phyloP scores from a whole-genome alignment of 2,329 filamentous ascomycete species.

The Ceratocystis alfenasii region DNA sequence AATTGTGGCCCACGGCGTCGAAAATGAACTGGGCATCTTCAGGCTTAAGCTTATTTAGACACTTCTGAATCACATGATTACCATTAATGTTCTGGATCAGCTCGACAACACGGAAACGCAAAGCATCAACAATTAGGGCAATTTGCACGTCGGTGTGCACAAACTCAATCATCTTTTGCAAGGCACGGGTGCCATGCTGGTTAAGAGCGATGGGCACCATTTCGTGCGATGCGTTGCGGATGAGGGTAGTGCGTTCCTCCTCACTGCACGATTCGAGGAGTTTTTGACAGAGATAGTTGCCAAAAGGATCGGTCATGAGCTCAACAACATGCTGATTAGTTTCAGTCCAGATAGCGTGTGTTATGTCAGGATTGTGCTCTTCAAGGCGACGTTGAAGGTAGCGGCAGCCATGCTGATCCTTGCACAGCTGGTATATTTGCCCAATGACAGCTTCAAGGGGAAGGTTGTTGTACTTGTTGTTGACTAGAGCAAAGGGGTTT shows the following conservation, averaged over 20 bases:
- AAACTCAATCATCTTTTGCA: conserved; percentile 99
- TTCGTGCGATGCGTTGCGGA: conserved; percentile 75
- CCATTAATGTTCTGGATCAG: conserved; percentile 96
- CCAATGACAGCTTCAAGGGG: conserved; percentile 69
- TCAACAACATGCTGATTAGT: conserved; percentile 90
- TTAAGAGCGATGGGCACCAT: conserved; percentile 92
- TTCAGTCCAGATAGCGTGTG: conserved; percentile 89
- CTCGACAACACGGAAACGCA: conserved; percentile 75
- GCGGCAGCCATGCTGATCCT: conserved; percentile 94
- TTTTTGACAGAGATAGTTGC: conserved; percentile 99
- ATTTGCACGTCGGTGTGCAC: conserved; percentile 79
- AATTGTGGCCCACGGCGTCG: conserved; percentile 76
- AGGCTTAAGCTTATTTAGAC: conserved; percentile 81
- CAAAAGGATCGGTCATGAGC: conserved; percentile 97
- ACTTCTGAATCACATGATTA: conserved; percentile 99
- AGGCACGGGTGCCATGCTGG: conserved; percentile 87
- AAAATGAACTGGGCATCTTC: conserved; percentile 92
- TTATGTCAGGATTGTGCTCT: conserved; percentile 68
- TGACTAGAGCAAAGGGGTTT: conserved; percentile 33
- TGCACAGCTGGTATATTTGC: conserved; percentile 82
- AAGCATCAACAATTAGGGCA: conserved; percentile 72
- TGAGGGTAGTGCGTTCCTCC: conserved; percentile 83
- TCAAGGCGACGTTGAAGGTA: conserved; percentile 97
- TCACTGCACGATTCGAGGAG: conserved; percentile 90
- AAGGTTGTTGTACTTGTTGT: conserved; percentile 73